Base-by-base conservation (phyloP, 371 early-diverging fungal species). In the Enterocytospora artemiae region DNA sequence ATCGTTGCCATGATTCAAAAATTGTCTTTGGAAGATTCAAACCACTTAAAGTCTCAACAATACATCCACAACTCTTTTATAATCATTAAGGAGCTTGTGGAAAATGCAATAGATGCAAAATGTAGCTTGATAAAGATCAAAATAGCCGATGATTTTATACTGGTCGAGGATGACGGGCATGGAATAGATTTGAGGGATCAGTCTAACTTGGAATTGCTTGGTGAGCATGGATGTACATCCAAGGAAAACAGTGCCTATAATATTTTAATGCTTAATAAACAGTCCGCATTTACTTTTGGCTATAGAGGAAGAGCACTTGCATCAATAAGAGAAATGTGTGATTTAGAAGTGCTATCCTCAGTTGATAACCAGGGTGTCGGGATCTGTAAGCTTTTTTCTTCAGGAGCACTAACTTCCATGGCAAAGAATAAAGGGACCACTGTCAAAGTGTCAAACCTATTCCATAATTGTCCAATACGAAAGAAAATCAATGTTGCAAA, bases 101-200 rank as follows among this genome's bases (percentile, higher is more conserved):
- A 97, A 73, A 97, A 97, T 76, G 84, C 87, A 44, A 67, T 96
- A 20, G 98, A 97, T 76, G 90, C 96, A 0, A 83, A 84, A 0
- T 84, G 94, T 1, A 87, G 87, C 0, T 41, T 72, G 2, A 83
- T 96, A 34, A 88, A 89, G 34, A 80, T 97, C 18, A 30, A 2
- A 31, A 12, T 75, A 25, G 36, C 24, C 16, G 71, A 75, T n/a
- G 68, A 71, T 36, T n/a, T 18, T 20, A 74, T 76, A 28, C 34
- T 22, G 9, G 68, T 77, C 18, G 75, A 69, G 41, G 78, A 77
- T 43, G 67, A 75, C 54, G 78, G 78, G 36, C 37, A 30, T 46
- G 78, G 78, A 18, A 67, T 72, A 25, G 16, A 20, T 2, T n/a
- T n/a, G n/a, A n/a, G n/a, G n/a, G 69, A 63, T 30, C 3, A 28